These are phyloP conservation scores for Xylaria sp. DNA, from an alignment of 2,329 filamentous ascomycete genomes.

Conservation along the genomic window DNA sequence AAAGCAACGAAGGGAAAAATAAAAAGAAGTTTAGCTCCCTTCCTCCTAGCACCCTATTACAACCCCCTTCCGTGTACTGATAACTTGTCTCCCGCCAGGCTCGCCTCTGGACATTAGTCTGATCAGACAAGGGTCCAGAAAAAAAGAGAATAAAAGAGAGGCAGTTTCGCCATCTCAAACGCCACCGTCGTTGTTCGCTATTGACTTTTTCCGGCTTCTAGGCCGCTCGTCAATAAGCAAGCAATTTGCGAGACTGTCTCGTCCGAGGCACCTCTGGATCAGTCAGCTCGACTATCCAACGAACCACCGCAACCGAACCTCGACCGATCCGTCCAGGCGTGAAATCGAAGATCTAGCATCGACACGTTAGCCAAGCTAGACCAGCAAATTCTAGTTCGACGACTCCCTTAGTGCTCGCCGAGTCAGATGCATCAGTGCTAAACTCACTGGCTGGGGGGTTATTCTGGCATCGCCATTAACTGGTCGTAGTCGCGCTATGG, in stretches of 20 bases:
- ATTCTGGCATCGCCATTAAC: conserved; percentile 39
- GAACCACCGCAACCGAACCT: conserved; percentile 7
- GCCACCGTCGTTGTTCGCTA: conserved; percentile 31
- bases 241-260: conserved; percentile 23
- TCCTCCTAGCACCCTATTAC: conserved; percentile 20
- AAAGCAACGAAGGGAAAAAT: conserved; percentile 18
- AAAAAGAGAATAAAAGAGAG: conserved; percentile 28
- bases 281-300: conserved; percentile 28
- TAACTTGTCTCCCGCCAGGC: conserved; percentile 20
- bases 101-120: conserved; percentile 31
- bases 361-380: conserved; percentile 13
- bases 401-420: conserved; percentile 28
- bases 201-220: conserved; percentile 31
- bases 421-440: conserved; percentile 44
- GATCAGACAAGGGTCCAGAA: conserved; percentile 29
- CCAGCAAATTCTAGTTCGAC: conserved; percentile 24
- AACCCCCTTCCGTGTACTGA: conserved; percentile 31
- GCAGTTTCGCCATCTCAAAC: conserved; percentile 36
- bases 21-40: conserved; percentile 27
- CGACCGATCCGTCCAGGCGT: conserved; percentile 8
- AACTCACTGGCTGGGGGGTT: conserved; percentile 39
- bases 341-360: conserved; percentile 16
- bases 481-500: conserved; percentile 45
- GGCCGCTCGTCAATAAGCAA: conserved; percentile 27
- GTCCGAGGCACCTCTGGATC: conserved; percentile 24